A percentile compares a stretch with the other conserved stretches of the same genome.
Conservation (phyloP, 805 yeast species). For the Zygosaccharomyces pseudorouxii region DNA sequence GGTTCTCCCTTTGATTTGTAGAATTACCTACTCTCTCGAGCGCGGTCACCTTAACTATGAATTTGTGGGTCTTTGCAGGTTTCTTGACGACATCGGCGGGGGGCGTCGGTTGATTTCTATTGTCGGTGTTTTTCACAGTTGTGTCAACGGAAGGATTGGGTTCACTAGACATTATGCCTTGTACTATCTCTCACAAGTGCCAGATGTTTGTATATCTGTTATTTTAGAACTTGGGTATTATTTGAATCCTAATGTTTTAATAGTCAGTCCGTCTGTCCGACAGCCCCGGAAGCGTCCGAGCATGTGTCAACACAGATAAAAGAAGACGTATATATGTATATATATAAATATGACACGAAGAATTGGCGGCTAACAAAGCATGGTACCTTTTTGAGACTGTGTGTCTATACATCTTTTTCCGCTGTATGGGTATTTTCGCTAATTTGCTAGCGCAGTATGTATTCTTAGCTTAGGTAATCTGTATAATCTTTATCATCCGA, state of each 20-base stretch:
- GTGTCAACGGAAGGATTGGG: neutral
- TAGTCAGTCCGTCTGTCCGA: neutral
- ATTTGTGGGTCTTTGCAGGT: slow-evolving; percentile 31
- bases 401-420: too few species aligned
- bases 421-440: neutral
- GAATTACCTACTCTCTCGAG: slow-evolving; percentile 59
- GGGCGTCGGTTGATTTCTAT: neutral
- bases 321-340: too few species aligned
- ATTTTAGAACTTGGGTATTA: neutral
- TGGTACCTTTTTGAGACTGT: too few species aligned
- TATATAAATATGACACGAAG: too few species aligned
- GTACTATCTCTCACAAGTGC: neutral
- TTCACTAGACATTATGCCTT: neutral
- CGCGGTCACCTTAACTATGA: slow-evolving; percentile 56
- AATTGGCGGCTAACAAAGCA: too few species aligned
- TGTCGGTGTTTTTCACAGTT: neutral
- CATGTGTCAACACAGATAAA: neutral
- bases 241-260: neutral
- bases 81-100: neutral
- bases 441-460: neutral
- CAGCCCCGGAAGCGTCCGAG: neutral
- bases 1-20: slow-evolving; percentile 63
- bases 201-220: neutral
- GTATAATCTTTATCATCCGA: too few species aligned
- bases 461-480: neutral